Evolutionary conservation across 148 eudicot genomes (phyloP).

Genomic region (Polygonum maritimum): DNA sequence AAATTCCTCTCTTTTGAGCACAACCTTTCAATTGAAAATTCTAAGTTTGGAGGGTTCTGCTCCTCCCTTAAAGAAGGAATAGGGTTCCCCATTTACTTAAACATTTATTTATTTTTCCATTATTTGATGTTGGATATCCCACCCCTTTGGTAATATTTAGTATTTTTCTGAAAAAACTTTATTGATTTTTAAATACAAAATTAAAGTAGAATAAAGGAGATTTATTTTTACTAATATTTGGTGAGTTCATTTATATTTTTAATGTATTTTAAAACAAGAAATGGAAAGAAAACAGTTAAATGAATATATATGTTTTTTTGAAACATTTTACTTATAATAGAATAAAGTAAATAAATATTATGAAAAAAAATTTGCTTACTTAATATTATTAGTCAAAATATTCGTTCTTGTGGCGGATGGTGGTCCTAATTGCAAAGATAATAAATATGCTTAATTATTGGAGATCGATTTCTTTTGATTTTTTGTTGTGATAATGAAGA

Average conservation of each 20-base stretch:
- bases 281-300: too few relatives aligned
- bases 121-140: too few relatives aligned
- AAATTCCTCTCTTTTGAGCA: not conserved
- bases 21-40: not conserved
- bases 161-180: not conserved
- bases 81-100: not conserved
- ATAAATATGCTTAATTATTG: slow-evolving; percentile 1
- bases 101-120: too few relatives aligned
- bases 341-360: too few relatives aligned
- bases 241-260: too few relatives aligned
- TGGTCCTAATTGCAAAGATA: not conserved
- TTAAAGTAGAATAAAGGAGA: too few relatives aligned
- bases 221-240: too few relatives aligned
- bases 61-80: not conserved
- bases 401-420: not conserved
- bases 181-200: not conserved
- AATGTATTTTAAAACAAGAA: too few relatives aligned
- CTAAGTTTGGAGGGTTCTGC: not conserved
- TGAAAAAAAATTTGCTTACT: not conserved
- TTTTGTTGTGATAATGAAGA: not conserved
- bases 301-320: too few relatives aligned
- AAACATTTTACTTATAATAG: too few relatives aligned
- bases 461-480: not conserved
- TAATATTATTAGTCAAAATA: not conserved
- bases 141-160: too few relatives aligned